Base-by-base conservation (phyloP, 306 rosid genomes). In the Begonia fuchsioides region DNA sequence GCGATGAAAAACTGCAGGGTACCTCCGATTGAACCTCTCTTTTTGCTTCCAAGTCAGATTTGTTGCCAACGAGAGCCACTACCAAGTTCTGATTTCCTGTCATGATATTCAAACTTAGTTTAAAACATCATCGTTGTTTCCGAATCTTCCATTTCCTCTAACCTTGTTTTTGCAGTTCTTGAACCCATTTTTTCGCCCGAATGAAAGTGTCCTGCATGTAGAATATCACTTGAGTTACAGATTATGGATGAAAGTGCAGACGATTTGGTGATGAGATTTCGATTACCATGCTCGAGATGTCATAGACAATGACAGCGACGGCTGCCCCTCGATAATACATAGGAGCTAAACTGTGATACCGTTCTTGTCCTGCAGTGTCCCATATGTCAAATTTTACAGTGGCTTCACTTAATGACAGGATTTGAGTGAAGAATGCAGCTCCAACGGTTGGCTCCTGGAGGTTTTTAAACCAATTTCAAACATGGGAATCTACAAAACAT, bases 251-350 rank as follows among this genome's bases (percentile, higher is more conserved):
- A 3, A 16, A 16, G 18, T 14, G 16, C 0, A 46, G 18, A 9
- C 8, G 7, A 4, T 26, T 8, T 20, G 32, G 5, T 6, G 32
- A n/a, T n/a, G n/a, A n/a, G n/a, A n/a, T n/a, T n/a, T n/a, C n/a
- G n/a, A 47, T 47, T n/a, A 47, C 50, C 50, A 15, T 47, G 50
- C 50, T 47, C 8, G 50, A 47, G 11, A 32, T n/a, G 19, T 55
- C 96, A 58, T 76, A 86, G 3, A 82, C 90, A 39, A 86, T 81
- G 13, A 86, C 63, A 49, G 94, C 96, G 2, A 94, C 90, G 3
- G 94, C 96, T 41, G 96, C 96, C 35, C 96, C 96, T 1, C 93
- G 83, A 66, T 86, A 86, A 52, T 86, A 86, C 96, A 86, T 86
- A 8, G 96, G 96, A 61, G 96, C 94, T 65, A 82, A 69, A 71